Percentiles rank a stretch among this genome's conserved stretches.
phyloP scores from a whole-genome alignment of 495 filamentous ascomycete genomes.

The Cetradonia linearis region DNA sequence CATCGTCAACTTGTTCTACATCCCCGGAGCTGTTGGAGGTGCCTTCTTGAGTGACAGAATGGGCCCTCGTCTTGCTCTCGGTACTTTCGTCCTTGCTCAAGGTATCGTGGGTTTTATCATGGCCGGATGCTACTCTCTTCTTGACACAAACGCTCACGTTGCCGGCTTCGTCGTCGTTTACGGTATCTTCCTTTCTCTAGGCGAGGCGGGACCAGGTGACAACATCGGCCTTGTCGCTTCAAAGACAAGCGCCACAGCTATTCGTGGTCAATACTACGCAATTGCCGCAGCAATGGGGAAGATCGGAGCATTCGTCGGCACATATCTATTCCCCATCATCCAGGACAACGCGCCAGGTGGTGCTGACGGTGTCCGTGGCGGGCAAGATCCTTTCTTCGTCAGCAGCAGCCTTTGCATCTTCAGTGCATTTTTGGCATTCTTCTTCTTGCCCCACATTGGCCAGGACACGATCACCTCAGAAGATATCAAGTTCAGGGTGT shows the following conservation, averaged over 20 bases:
- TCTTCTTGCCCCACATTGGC: constrained; percentile 53
- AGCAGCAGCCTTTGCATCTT: constrained; percentile 54
- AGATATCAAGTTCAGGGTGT: constrained; percentile 61
- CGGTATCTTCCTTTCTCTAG: constrained; percentile 69
- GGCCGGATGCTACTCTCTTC: constrained; percentile 58
- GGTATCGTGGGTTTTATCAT: constrained; percentile 79
- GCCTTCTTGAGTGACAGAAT: constrained; percentile 62
- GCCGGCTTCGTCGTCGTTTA: constrained; percentile 70
- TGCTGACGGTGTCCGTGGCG: constrained; percentile 41
- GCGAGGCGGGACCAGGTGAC: constrained; percentile 80
- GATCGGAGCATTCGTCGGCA: constrained; percentile 84
- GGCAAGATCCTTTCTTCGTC: constrained; percentile 76
- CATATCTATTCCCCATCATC: constrained; percentile 68
- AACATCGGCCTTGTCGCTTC: constrained; percentile 83
- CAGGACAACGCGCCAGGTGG: constrained; percentile 52
- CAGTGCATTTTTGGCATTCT: constrained; percentile 47
- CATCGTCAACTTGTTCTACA: constrained; percentile 74
- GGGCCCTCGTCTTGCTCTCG: constrained; percentile 63
- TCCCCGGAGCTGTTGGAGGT: constrained; percentile 71
- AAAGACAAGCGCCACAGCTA: constrained; percentile 77
- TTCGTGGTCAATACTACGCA: constrained; percentile 86
- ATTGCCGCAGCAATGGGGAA: constrained; percentile 79
- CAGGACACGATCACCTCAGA: constrained; percentile 65
- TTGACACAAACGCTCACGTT: constrained; percentile 53
- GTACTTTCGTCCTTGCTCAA: constrained; percentile 55